Evolutionary conservation across 495 filamentous ascomycete species (phyloP).

Genomic region (Hypoxylon lenormandii): DNA sequence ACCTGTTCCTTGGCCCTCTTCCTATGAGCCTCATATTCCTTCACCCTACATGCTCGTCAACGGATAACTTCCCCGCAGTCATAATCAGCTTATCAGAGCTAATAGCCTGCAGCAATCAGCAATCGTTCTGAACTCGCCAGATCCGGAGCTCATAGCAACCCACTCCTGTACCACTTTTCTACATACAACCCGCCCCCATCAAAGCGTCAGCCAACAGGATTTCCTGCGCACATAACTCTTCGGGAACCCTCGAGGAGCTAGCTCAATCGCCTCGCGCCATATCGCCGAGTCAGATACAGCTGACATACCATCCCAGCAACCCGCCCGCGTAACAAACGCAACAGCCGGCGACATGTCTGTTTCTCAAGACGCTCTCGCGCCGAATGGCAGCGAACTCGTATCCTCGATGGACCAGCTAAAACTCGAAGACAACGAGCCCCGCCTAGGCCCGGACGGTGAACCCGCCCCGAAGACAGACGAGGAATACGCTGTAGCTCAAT

Average conservation of each 20-base stretch:
- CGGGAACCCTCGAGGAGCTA: conserved; percentile 21
- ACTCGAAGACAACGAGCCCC: conserved; percentile 65
- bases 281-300: conserved; percentile 38
- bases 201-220: conserved; percentile 43
- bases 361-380: conserved; percentile 57
- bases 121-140: conserved; percentile 24
- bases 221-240: conserved; percentile 26
- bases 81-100: conserved; percentile 50
- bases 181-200: conserved; percentile 43
- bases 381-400: conserved; percentile 61
- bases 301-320: conserved; percentile 29
- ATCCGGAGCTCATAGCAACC: conserved; percentile 42
- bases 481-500: conserved; percentile 88
- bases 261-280: conserved; percentile 30
- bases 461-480: conserved; percentile 87
- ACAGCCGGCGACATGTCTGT: conserved; percentile 58
- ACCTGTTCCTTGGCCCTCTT: conserved; percentile 38
- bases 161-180: conserved; percentile 48
- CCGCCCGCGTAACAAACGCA: conserved; percentile 10
- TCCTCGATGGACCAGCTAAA: conserved; percentile 60
- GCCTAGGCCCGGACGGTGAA: conserved; percentile 74
- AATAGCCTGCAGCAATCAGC: conserved; percentile 43
- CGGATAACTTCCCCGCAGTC: conserved; percentile 50
- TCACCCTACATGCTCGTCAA: conserved; percentile 41
- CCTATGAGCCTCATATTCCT: conserved; percentile 42